A percentile compares a stretch with the other conserved stretches of the same genome.
Conservation (phyloP, 805 yeast species). For the Priceomyces haplophilus region DNA sequence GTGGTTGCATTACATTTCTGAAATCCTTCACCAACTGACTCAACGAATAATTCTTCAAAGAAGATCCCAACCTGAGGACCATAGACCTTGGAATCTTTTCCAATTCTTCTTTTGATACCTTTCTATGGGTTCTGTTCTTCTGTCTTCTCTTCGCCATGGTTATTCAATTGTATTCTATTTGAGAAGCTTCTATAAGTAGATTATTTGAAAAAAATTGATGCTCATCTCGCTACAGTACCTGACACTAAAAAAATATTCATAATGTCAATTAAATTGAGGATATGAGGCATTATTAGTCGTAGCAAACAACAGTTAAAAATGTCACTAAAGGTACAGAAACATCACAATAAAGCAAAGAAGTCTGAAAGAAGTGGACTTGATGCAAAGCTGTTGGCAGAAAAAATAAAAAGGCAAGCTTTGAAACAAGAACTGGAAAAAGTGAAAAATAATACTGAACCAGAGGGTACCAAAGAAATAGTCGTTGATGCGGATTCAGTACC, state of each 20-base stretch:
- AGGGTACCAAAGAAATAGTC: constrained; percentile 7
- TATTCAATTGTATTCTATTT: background rate
- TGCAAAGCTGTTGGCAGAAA: constrained; percentile 53
- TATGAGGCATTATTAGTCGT: background rate
- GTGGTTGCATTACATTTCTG: constrained; percentile 91
- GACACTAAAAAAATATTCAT: background rate
- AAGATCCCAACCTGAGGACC: constrained; percentile 84
- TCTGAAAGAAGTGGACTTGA: constrained; percentile 23
- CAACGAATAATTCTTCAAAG: constrained; percentile 74
- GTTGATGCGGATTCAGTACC: constrained; percentile 19
- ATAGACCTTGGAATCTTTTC: constrained; percentile 85
- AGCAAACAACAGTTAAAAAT: background rate
- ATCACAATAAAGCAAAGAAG: constrained; percentile 13
- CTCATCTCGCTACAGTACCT: constrained; percentile 5
- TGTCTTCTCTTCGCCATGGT: constrained; percentile 41
- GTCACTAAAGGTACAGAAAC: constrained; percentile 8
- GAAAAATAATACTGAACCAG: constrained; percentile 6
- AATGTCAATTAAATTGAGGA: background rate
- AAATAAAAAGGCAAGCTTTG: constrained; percentile 42
- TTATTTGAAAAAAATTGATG: constrained; percentile 3
- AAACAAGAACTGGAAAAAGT: constrained; percentile 16
- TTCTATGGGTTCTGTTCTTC: constrained; percentile 87
- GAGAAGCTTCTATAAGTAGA: background rate
- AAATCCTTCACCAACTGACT: constrained; percentile 84
- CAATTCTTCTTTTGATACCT: constrained; percentile 58